Percentiles rank a stretch among this genome's conserved stretches.
These are phyloP conservation scores for Verticillium dahliae DNA, from an alignment of 2,329 filamentous ascomycete species.

Conservation along the genomic window DNA sequence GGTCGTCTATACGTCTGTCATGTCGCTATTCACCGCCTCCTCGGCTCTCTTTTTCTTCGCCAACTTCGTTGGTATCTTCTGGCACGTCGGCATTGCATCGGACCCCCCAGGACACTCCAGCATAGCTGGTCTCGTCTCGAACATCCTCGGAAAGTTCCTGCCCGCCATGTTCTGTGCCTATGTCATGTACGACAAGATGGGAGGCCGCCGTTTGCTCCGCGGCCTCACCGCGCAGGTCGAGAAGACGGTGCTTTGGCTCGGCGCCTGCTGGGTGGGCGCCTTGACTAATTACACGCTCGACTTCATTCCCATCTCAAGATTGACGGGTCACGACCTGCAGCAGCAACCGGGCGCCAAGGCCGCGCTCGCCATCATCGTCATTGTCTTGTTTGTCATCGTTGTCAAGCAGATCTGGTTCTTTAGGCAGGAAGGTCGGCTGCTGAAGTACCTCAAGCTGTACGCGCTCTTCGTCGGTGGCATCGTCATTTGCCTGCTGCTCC, in stretches of 20 bases:
- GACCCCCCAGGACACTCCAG: constrained; percentile 69
- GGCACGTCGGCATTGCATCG: constrained; percentile 82
- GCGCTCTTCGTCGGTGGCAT: constrained; percentile 60
- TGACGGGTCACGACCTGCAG: constrained; percentile 84
- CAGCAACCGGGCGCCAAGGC: constrained; percentile 85
- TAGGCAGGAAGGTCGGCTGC: constrained; percentile 74
- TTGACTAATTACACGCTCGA: constrained; percentile 94
- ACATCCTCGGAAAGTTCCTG: constrained; percentile 73
- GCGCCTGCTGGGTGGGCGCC: constrained; percentile 83
- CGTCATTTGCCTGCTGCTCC: constrained; percentile 63
- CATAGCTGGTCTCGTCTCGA: constrained; percentile 67
- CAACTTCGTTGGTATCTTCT: constrained; percentile 76
- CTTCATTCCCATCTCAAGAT: constrained; percentile 83
- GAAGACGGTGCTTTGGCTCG: constrained; percentile 85
- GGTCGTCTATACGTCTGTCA: constrained; percentile 65
- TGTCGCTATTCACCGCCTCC: constrained; percentile 77
- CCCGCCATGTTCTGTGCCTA: constrained; percentile 83
- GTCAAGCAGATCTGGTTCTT: constrained; percentile 78
- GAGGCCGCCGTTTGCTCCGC: constrained; percentile 61
- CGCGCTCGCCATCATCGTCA: constrained; percentile 72
- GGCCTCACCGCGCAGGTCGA: constrained; percentile 78
- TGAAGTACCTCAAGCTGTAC: constrained; percentile 74
- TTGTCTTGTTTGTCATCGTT: constrained; percentile 61
- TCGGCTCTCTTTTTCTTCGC: constrained; percentile 79
- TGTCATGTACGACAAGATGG: constrained; percentile 76